Conservation (phyloP, 2,329 filamentous ascomycete genomes). For the Didymellaceae sp. region DNA sequence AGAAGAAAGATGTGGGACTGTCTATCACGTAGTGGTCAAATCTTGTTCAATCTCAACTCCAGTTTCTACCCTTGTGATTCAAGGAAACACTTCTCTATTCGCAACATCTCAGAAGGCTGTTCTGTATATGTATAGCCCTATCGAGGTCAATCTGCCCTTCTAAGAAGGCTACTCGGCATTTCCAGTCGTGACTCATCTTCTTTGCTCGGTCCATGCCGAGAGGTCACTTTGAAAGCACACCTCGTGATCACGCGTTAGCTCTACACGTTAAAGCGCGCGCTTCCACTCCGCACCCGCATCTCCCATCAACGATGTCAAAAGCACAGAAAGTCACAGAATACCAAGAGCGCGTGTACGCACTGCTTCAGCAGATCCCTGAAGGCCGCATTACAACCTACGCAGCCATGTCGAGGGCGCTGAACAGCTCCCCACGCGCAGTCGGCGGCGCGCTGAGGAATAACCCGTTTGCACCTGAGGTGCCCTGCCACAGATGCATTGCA, state of each 20-base stretch:
- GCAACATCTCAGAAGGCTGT: too few species aligned
- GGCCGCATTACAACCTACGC: slow-evolving; percentile 82
- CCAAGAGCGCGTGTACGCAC: slow-evolving; percentile 65
- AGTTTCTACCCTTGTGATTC: too few species aligned
- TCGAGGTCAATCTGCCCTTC: too few species aligned
- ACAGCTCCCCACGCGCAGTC: slow-evolving; percentile 76
- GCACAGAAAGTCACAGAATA: slow-evolving; percentile 43
- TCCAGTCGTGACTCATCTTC: background rate
- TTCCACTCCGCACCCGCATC: slow-evolving; percentile 1
- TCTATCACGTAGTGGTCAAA: too few species aligned
- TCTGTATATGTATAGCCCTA: too few species aligned
- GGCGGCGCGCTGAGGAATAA: slow-evolving; percentile 79
- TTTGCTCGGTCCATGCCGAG: slow-evolving; percentile 8
- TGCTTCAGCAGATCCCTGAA: slow-evolving; percentile 77
- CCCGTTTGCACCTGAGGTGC: slow-evolving; percentile 81
- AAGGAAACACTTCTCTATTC: too few species aligned
- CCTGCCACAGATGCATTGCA: slow-evolving; percentile 81
- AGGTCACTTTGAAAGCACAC: slow-evolving; percentile 43
- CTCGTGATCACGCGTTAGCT: slow-evolving; percentile 39
- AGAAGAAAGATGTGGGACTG: background rate
- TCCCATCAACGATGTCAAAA: slow-evolving; percentile 23
- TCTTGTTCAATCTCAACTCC: too few species aligned
- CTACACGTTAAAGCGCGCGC: slow-evolving; percentile 15
- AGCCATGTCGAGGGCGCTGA: slow-evolving; percentile 69
- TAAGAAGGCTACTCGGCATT: too few species aligned